These are phyloP conservation scores for Leccinum subatratum DNA, from an alignment of 1,284 basidiomycete species.

Conservation along the genomic window DNA sequence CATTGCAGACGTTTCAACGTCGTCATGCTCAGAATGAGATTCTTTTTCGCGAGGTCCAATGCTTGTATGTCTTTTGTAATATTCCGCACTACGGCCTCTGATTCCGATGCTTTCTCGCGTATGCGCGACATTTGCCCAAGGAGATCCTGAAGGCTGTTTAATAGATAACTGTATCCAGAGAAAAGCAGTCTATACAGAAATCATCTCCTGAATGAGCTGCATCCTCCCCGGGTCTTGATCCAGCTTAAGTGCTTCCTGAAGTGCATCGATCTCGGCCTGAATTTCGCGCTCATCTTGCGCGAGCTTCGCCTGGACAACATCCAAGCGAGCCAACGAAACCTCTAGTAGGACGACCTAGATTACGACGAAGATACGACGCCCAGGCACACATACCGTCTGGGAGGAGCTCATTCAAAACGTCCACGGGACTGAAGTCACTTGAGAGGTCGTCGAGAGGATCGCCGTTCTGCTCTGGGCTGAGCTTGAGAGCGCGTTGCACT, in stretches of 20 bases:
- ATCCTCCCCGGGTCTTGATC: conserved; percentile 83
- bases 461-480: conserved; percentile 39
- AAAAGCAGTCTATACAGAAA: conserved; percentile 56
- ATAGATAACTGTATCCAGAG: conserved; percentile 4
- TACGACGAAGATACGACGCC: not conserved
- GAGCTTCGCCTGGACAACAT: conserved; percentile 58
- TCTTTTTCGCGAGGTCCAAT: conserved; percentile 91
- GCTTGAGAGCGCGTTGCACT: conserved; percentile 63
- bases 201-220: conserved; percentile 88
- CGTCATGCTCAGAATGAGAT: conserved; percentile 85
- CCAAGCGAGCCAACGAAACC: conserved; percentile 60
- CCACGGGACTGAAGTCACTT: conserved; percentile 52
- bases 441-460: conserved; percentile 59
- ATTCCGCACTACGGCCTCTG: conserved; percentile 89
- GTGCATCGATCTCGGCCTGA: conserved; percentile 66
- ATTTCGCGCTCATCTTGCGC: conserved; percentile 57
- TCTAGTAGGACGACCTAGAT: conserved; percentile 45
- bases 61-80: conserved; percentile 97
- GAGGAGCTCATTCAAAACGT: conserved; percentile 67
- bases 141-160: conserved; percentile 59
- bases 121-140: conserved; percentile 92
- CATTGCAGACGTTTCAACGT: conserved; percentile 91
- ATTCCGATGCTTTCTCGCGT: conserved; percentile 91
- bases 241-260: conserved; percentile 62
- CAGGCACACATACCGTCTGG: conserved; percentile 58